Evolutionary conservation across 202 grass and related monocot species (phyloP).

Genomic region (Zoysia matrella): DNA sequence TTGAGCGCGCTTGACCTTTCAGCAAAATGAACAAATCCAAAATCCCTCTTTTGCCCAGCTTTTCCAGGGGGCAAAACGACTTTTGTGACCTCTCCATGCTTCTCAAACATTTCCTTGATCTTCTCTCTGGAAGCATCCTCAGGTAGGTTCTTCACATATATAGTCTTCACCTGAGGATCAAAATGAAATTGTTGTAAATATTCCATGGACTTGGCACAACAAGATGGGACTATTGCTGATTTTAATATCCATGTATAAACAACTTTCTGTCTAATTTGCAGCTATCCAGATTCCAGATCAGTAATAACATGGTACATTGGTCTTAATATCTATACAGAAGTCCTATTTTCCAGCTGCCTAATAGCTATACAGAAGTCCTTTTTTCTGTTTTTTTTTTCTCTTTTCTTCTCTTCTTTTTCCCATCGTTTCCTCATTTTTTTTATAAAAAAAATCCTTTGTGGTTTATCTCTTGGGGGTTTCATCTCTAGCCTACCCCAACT

Average conservation of each 20-base stretch:
- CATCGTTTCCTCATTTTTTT: no score
- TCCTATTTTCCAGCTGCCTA: neutral
- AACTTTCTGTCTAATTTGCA: neutral
- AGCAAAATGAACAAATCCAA: constrained; percentile 95
- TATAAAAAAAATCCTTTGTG: no score
- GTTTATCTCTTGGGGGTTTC: no score
- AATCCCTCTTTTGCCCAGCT: constrained; percentile 89
- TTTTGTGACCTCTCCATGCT: constrained; percentile 86
- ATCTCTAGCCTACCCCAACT: no score
- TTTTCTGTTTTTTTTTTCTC: no score
- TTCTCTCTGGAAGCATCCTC: constrained; percentile 82
- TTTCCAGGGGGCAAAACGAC: constrained; percentile 86
- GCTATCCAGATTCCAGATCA: neutral
- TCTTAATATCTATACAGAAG: neutral
- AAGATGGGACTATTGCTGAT: neutral
- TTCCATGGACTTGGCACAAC: neutral
- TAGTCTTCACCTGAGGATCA: constrained; percentile 77
- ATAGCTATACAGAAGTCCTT: neutral
- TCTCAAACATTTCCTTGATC: constrained; percentile 88
- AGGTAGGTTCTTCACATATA: constrained; percentile 96
- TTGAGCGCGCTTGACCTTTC: constrained; percentile 95
- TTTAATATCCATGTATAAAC: neutral
- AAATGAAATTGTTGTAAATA: neutral
- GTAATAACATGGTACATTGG: neutral
- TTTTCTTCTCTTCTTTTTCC: no score